Evolutionary conservation across 371 early-diverging fungal species (phyloP).

Genomic region (Apophysomyces variabilis): DNA sequence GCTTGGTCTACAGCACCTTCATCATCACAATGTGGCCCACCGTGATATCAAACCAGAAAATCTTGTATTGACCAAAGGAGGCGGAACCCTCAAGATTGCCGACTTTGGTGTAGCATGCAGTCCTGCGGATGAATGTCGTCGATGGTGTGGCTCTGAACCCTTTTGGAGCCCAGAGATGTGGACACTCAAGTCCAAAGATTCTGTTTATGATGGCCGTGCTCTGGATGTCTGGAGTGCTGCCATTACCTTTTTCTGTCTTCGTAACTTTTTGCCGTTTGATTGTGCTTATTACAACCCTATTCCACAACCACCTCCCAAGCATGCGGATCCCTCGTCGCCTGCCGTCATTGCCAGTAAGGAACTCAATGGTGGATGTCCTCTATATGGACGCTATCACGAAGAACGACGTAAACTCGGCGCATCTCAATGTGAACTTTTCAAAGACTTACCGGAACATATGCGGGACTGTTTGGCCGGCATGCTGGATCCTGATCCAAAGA

Average conservation of each 20-base stretch:
- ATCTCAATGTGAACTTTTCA: slow-evolving; percentile 27
- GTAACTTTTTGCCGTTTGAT: slow-evolving; percentile 69
- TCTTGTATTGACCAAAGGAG: slow-evolving; percentile 78
- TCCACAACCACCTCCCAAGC: slow-evolving; percentile 44
- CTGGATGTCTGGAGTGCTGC: slow-evolving; percentile 89
- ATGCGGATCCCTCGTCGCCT: slow-evolving; percentile 54
- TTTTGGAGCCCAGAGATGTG: slow-evolving; percentile 93
- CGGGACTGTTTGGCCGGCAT: slow-evolving; percentile 45
- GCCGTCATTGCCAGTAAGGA: slow-evolving; percentile 37
- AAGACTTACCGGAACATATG: slow-evolving; percentile 27
- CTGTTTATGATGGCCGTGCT: slow-evolving; percentile 81
- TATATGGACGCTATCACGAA: slow-evolving; percentile 31
- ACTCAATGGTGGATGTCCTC: slow-evolving; percentile 39
- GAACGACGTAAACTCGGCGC: slow-evolving; percentile 22
- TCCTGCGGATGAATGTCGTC: slow-evolving; percentile 66
- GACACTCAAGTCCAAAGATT: slow-evolving; percentile 34
- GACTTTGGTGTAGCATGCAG: slow-evolving; percentile 96
- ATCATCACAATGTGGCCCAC: slow-evolving; percentile 88
- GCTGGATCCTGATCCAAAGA: slow-evolving; percentile 53
- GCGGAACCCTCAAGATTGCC: slow-evolving; percentile 90
- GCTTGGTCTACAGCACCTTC: slow-evolving; percentile 94
- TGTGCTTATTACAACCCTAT: slow-evolving; percentile 61
- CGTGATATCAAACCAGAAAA: slow-evolving; percentile 95
- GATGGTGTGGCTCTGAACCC: slow-evolving; percentile 87
- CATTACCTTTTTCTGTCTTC: slow-evolving; percentile 82